Evolutionary conservation across 75 land plant species (phyloP), one percentile per base, ranked within the genome.

Genomic region (Cupressus sempervirens): DNA sequence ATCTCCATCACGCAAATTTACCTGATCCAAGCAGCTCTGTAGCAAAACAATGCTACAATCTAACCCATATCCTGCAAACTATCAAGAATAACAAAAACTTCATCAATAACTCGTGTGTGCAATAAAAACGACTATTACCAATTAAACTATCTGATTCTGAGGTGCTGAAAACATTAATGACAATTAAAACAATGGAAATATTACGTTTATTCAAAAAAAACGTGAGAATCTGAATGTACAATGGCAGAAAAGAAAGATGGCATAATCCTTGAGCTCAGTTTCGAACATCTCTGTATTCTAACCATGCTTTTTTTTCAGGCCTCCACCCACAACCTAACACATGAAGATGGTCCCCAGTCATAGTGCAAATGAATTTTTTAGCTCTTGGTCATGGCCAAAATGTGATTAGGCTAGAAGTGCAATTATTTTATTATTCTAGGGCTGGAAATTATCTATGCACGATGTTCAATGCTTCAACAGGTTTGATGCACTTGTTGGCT

Each of bases 1-100:
- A 74, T 92, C 93, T 35, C 84, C 85, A 16, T 81, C 89, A 50
- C 80, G 82, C 62, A 82, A 29, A 86, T 90, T 90, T 23, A 92
- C 32, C 84, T 94, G 90, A 87, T 95, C 92, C 62, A 95, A 85
- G 86, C 93, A 97, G 2, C 84, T 84, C 72, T 89, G 93, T 15
- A 97, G 94, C 86, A 95, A 81, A 73, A 94, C 29, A 38, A 91
- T 86, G 86, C 92, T 87, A 70, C 89, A 94, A 46, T 93, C 94
- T 70, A 41, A 76, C 81, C 96, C 96, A 92, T 88, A 90, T 16
- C 88, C 93, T 82, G 85, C 84, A 43, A 93, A 82, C 94, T 93
- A 87, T 67, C 32, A 43, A 80, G 58, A 72, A 81, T 43, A 40
- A 68, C 82, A 84, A 65, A 35, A 46, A n/a, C 73, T 0, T 7